Percentiles rank a stretch among this genome's conserved stretches.
These are phyloP conservation scores for Xylaria nigripes DNA, from an alignment of 495 filamentous ascomycete species.

Conservation along the genomic window DNA sequence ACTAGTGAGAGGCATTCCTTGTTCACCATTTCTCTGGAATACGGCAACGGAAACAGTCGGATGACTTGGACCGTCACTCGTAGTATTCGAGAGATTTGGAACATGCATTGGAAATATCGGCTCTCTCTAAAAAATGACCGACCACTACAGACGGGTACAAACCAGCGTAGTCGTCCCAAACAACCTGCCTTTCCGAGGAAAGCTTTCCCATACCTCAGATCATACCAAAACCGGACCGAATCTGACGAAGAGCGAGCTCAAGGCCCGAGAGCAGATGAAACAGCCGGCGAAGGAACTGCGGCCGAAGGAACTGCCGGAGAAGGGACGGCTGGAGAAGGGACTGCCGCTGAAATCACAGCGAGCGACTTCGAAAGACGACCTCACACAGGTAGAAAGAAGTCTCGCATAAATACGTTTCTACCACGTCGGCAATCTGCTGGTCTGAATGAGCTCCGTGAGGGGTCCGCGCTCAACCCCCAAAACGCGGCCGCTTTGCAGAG, in stretches of 20 bases:
- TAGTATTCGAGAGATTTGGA: conserved; percentile 79
- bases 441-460: conserved; percentile 28
- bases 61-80: conserved; percentile 97
- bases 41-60: conserved; percentile 86
- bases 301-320: conserved; percentile 34
- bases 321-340: conserved; percentile 32
- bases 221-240: conserved; percentile 70
- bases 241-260: conserved; percentile 68
- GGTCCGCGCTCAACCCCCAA: conserved; percentile 16
- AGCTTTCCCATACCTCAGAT: conserved; percentile 85
- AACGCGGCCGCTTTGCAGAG: conserved; percentile 31
- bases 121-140: conserved; percentile 72
- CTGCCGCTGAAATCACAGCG: conserved; percentile 35
- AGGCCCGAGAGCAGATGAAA: conserved; percentile 37
- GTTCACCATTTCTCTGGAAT: conserved; percentile 90
- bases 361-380: conserved; percentile 32
- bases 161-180: conserved; percentile 48
- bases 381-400: conserved; percentile 48
- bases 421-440: conserved; percentile 40
- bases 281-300: conserved; percentile 40
- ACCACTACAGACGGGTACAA: conserved; percentile 44
- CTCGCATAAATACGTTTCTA: conserved; percentile 51
- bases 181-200: conserved; percentile 83
- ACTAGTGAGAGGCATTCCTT: conserved; percentile 72
- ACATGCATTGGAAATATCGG: conserved; percentile 89